Evolutionary conservation across 1,284 basidiomycete genomes (phyloP).

Genomic region (Coriolopsis trogii): DNA sequence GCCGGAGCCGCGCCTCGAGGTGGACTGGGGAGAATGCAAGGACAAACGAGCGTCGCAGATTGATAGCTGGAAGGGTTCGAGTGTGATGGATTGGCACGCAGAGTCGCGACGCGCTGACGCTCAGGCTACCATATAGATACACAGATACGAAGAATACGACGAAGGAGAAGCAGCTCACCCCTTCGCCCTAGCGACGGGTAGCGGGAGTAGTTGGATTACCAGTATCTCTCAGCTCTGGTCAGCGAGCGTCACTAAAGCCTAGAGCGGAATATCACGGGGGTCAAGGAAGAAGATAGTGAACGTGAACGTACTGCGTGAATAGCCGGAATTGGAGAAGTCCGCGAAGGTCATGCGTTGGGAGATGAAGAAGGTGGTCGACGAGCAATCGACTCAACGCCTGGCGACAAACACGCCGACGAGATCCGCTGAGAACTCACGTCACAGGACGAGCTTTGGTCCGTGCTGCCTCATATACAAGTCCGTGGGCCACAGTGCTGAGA

Average conservation of each 20-base stretch:
- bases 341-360: constrained; percentile 5
- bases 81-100: constrained; percentile 9
- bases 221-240: background rate
- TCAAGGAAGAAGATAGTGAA: background rate
- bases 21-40: constrained; percentile 10
- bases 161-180: too few species aligned
- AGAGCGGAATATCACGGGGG: constrained; percentile 6
- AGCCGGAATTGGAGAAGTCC: constrained; percentile 4
- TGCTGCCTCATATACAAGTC: too few species aligned
- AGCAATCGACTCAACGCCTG: constrained; percentile 1
- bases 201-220: background rate
- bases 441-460: background rate
- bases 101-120: constrained; percentile 1
- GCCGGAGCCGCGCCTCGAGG: constrained; percentile 8
- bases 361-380: constrained; percentile 3
- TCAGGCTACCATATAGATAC: constrained; percentile 2
- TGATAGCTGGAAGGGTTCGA: background rate
- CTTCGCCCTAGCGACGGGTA: constrained; percentile 3
- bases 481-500: background rate
- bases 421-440: constrained; percentile 1
- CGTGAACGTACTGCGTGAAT: constrained; percentile 4
- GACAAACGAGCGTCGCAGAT: constrained; percentile 8
- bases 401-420: constrained; percentile 3
- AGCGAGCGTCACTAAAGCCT: background rate
- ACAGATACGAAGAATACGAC: background rate